Evolutionary conservation across 805 yeast genomes (phyloP), one percentile per base, ranked within the genome.

Genomic region (Saccharomycopsis fodiens): DNA sequence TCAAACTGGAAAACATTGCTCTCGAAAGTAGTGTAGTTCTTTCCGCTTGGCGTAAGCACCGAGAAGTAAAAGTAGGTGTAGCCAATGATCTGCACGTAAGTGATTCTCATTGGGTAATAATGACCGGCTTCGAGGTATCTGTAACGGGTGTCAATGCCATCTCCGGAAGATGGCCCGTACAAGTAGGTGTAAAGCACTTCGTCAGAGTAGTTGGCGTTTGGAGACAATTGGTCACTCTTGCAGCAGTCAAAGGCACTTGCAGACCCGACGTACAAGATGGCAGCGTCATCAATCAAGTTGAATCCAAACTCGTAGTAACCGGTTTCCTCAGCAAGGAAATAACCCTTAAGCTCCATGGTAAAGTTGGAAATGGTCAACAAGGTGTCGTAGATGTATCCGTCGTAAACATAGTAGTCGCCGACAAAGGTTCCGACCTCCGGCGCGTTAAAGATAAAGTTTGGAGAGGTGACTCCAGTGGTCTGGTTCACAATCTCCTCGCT

Each of bases 201-300:
- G 29, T 45, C 41, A 22, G 35, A 31, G 15, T 20, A 35, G 23
- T 44, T 42, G 19, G 36, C 23, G 19, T 31, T 25, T 6, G 52
- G 22, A 17, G 57, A 50, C 3, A 44, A 16, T 20, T 20, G 17
- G 8, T 8, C 29, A 31, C 39, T 41, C 12, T 55, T 48, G 54
- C 69, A 65, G 52, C 69, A 65, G 16, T 51, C 54, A 38, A 61
- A 64, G 3, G 64, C 67, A 43, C 50, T 53, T 20, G 55, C 53
- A 39, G 50, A 41, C 41, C 64, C 69, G 48, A 64, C 41, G 42
- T 54, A 55, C 15, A 64, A 51, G 51, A 56, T 51, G 7, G 54
- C 62, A 17, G 56, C 52, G 52, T 65, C 68, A 55, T 64, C 69
- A 22, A 58, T 56, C 3, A 23, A 20, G 3, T 39, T 30, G n/a